Percentiles rank a stretch among this genome's conserved stretches.
Conservation (phyloP, 345 rosid species). For the Aurinia saxatilis region DNA sequence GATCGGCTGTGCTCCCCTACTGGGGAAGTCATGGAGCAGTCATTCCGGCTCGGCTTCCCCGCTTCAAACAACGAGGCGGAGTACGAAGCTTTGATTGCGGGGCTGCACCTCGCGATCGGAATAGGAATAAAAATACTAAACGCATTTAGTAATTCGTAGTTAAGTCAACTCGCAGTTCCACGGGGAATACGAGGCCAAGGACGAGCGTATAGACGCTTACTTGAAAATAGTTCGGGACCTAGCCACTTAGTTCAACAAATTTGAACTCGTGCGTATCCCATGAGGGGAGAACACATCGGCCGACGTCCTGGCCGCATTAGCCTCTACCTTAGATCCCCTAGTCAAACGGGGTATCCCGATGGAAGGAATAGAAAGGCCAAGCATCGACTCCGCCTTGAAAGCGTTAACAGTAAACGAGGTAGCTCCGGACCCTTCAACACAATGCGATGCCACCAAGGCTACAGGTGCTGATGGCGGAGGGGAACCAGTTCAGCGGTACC, state of each 20-base stretch:
- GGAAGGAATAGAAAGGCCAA: neutral
- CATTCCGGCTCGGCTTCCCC: neutral
- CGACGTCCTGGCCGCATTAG: neutral
- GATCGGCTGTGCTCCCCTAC: too few species aligned
- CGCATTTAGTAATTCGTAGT: neutral
- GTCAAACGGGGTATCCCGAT: neutral
- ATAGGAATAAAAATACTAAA: too few species aligned
- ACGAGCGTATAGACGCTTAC: neutral
- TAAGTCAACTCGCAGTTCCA: neutral
- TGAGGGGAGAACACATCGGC: neutral
- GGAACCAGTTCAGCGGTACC: too few species aligned
- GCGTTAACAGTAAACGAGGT: too few species aligned
- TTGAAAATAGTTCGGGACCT: neutral
- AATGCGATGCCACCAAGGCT: too few species aligned
- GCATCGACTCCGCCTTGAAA: too few species aligned
- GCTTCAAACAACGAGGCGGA: neutral
- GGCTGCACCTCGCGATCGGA: neutral
- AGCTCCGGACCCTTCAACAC: too few species aligned
- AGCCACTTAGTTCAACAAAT: neutral
- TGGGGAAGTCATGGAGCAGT: neutral
- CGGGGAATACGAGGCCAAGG: neutral
- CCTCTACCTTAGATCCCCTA: neutral
- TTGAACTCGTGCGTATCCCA: neutral
- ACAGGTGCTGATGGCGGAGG: too few species aligned
- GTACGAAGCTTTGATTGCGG: neutral